These are phyloP conservation scores for Cutaneotrichosporon cavernicola DNA, from an alignment of 1,284 basidiomycete species.

Conservation along the genomic window DNA sequence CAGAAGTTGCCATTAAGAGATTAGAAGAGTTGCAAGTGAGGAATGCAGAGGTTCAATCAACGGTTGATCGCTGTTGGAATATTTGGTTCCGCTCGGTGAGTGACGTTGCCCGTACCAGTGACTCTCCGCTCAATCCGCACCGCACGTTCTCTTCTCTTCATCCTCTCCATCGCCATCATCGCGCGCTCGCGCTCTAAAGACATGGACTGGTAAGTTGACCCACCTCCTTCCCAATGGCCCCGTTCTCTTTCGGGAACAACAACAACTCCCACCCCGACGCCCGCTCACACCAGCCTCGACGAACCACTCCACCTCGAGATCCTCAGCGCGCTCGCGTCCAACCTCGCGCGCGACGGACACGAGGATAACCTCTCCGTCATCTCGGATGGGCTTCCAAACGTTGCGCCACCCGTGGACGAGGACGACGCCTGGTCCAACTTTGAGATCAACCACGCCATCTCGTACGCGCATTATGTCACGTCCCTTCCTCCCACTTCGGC, in stretches of 20 bases:
- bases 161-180: background rate
- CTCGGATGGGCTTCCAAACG: conserved; percentile 31
- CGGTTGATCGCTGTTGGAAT: background rate
- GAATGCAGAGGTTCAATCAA: background rate
- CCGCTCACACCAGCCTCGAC: conserved; percentile 41
- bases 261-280: conserved; percentile 5
- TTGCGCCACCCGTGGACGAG: conserved; percentile 26
- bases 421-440: conserved; percentile 44
- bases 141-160: background rate
- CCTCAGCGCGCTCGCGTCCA: conserved; percentile 38
- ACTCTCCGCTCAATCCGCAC: background rate
- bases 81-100: conserved; percentile 10
- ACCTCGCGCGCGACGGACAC: conserved; percentile 19
- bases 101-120: background rate
- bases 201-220: conserved; percentile 41
- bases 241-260: background rate
- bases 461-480: conserved; percentile 49
- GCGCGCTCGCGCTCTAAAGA: conserved; percentile 3
- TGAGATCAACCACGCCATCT: conserved; percentile 50
- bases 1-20: conserved; percentile 15
- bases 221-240: no score
- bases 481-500: conserved; percentile 21
- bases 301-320: conserved; percentile 50
- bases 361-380: conserved; percentile 25
- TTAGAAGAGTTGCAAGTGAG: background rate